Base-by-base conservation (phyloP, 768 basidiomycete genomes). In the Tephrocybe sp. region DNA sequence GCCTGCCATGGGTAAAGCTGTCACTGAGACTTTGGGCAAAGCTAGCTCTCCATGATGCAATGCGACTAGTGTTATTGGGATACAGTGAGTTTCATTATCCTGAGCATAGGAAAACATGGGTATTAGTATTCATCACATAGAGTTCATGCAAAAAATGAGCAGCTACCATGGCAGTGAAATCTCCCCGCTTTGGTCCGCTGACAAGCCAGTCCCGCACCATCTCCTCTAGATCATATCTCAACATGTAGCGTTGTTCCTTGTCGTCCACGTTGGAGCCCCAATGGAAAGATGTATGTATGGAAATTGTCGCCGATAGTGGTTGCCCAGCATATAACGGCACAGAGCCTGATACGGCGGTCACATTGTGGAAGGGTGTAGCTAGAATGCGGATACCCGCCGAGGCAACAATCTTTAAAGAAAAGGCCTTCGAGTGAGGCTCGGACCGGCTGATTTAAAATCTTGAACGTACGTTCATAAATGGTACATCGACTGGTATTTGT, bases 181-280 rank as follows among this genome's bases (percentile, higher is more conserved):
- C 87, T 0, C 93, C 94, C 46, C 87, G 82, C 68, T 94, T 96
- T 36, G 78, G 77, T 8, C 95, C 95, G 53, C 91, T 89, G 8
- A 98, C 82, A 3, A 97, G 74, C 95, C 95, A 98, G 57, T 91
- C 88, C 43, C 82, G 83, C 14, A 84, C 77, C 66, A 83, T 77
- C 57, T 92, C 90, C 51, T 89, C 84, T 13, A 97, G 75, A 56
- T 94, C 90, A 62, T 87, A 98, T 33, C 85, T 78, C 68, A 95
- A 75, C 35, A 68, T 61, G 62, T 84, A 87, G 48, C 65, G 67
- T 17, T 65, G 68, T 23, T 65, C 57, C 42, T 68, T 62, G 61
- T 77, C 68, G 30, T 65, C 64, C 51, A 75, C 65, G 57, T 60
- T 70, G 5, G 76, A 72, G 30, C 84, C 78, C 93, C 92, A 95